These are phyloP conservation scores for Phytophthora colocasiae DNA, from an alignment of 352 stramenopile species.

Conservation along the genomic window DNA sequence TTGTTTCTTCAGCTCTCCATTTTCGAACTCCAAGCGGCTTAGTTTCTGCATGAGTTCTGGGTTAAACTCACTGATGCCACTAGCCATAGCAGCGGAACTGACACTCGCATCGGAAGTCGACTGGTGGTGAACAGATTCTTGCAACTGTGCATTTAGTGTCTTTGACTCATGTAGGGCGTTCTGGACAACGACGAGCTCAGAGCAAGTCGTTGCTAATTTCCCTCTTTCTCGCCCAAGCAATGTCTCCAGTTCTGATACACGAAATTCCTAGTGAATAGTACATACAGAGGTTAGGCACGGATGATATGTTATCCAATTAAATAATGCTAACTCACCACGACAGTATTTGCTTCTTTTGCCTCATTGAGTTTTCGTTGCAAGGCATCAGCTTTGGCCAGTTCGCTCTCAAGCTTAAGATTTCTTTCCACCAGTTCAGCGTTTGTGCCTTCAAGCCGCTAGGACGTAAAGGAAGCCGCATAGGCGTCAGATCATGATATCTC, in stretches of 20 bases:
- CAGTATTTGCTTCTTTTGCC: conserved; percentile 70
- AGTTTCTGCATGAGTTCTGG: conserved; percentile 75
- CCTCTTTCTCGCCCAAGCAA: conserved; percentile 39
- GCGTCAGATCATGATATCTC: not conserved
- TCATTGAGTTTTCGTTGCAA: conserved; percentile 75
- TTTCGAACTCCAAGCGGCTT: conserved; percentile 63
- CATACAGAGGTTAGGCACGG: not conserved
- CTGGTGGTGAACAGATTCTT: conserved; percentile 44
- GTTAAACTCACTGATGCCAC: conserved; percentile 69
- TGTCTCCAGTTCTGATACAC: conserved; percentile 61
- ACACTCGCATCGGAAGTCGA: conserved; percentile 5
- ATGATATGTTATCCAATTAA: not conserved
- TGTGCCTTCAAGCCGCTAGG: conserved; percentile 60
- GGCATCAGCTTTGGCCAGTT: conserved; percentile 49
- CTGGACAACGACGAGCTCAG: conserved; percentile 42
- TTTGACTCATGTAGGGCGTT: conserved; percentile 47
- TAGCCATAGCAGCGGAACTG: conserved; percentile 17
- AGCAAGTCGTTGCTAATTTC: conserved; percentile 35
- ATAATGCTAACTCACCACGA: conserved; percentile 46
- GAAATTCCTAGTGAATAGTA: conserved; percentile 57
- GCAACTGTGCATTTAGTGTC: conserved; percentile 57
- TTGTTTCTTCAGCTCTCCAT: conserved; percentile 55
- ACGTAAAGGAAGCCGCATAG: not conserved
- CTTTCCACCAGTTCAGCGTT: conserved; percentile 66
- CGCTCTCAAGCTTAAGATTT: conserved; percentile 58